Base-by-base conservation (phyloP, 495 filamentous ascomycete species). In the Aspergillus incahuasiensis region DNA sequence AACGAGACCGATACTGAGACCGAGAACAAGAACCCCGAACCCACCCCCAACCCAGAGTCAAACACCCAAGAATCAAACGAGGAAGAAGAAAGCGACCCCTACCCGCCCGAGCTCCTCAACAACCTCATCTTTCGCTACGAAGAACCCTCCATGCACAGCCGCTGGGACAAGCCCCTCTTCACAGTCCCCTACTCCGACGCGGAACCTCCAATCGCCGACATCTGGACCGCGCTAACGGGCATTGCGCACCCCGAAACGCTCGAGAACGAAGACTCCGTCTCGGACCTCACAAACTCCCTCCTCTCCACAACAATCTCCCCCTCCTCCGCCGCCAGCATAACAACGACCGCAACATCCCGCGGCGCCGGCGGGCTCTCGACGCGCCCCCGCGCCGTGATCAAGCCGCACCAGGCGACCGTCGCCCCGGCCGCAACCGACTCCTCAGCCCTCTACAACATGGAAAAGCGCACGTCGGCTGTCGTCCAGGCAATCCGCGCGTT, bases 71-170 rank as follows among this genome's bases (percentile, higher is more conserved):
- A n/a, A n/a, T n/a, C n/a, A n/a, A n/a, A n/a, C n/a, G n/a, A n/a
- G n/a, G n/a, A n/a, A n/a, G 62, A 64, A 2, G 74, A 77, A 24
- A 75, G 80, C 49, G 77, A 78, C n/a, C 70, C 83, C 1, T 91
- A 90, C 69, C 75, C 79, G 5, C 67, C 75, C 0, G 80, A 84
- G 4, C 84, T 90, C 59, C 90, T 95, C 75, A 88, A 96, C 64
- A 96, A 97, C 69, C 82, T 98, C 16, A 85, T 97, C 45, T 96
- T 92, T 66, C 84, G 94, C 45, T 96, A 95, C 68, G 94, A 98
- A 71, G 94, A 97, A 74, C 94, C 94, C 13, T 96, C 92, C 74
- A 86, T 88, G 47, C 92, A 97, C 88, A 88, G 82, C 15, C 81
- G 94, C 44, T 98, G 94, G 94, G 94, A 98, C 68, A 88, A 86